Evolutionary conservation across 306 rosid genomes (phyloP).

Genomic region (Acacia crassicarpa): DNA sequence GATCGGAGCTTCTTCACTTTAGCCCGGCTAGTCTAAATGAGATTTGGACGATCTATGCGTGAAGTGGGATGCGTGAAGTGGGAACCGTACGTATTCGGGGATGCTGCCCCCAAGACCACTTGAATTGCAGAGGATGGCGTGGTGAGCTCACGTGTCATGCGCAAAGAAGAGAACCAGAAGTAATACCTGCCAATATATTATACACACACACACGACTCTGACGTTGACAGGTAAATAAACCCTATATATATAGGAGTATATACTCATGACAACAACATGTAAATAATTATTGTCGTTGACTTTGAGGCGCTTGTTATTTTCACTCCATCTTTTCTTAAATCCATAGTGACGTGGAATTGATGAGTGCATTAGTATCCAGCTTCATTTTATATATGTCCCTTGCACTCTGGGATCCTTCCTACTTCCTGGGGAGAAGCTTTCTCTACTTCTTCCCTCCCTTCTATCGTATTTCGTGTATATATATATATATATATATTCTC

Average conservation of each 20-base stretch:
- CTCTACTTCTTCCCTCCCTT: constrained; percentile 30
- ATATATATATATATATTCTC: background rate
- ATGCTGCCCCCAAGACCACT: background rate
- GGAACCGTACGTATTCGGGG: background rate
- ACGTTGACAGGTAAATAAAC: background rate
- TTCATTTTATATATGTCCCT: too few species aligned
- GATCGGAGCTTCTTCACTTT: too few species aligned
- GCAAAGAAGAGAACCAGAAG: too few species aligned
- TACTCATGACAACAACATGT: constrained; percentile 13
- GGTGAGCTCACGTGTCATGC: background rate
- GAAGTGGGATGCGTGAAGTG: background rate
- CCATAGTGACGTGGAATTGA: background rate
- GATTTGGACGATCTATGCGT: too few species aligned
- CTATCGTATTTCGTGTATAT: too few species aligned
- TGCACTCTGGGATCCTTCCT: background rate
- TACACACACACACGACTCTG: background rate
- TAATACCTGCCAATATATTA: too few species aligned
- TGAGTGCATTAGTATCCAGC: constrained; percentile 22
- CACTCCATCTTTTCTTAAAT: constrained; percentile 10
- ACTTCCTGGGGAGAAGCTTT: constrained; percentile 23
- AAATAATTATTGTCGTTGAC: constrained; percentile 40
- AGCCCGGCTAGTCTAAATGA: too few species aligned
- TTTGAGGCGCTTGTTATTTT: constrained; percentile 5
- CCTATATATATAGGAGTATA: too few species aligned
- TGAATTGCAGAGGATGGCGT: background rate